Evolutionary conservation across 2,329 filamentous ascomycete genomes (phyloP).

Genomic region (Pseudogymnoascus sp.): DNA sequence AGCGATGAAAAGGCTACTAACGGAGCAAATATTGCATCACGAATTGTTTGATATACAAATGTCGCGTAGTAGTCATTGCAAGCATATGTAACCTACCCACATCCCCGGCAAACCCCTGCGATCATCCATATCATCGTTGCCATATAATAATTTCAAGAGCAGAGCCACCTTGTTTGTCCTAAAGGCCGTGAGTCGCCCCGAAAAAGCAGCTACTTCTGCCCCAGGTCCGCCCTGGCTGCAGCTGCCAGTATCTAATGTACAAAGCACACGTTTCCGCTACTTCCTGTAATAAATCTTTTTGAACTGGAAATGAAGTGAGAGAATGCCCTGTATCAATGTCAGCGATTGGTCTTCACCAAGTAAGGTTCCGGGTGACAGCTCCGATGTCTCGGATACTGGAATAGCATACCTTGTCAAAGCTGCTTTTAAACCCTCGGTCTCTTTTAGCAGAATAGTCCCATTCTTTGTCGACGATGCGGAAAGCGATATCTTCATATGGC

Average conservation of each 20-base stretch:
- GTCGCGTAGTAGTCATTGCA: not conserved
- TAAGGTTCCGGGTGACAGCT: not conserved
- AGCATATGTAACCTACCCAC: not conserved
- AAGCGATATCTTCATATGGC: slow-evolving; percentile 94
- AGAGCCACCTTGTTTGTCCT: not conserved
- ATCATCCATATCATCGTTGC: not conserved
- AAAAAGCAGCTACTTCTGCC: not conserved
- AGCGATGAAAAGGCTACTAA: not conserved
- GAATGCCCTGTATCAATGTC: slow-evolving; percentile 60
- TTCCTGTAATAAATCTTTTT: slow-evolving; percentile 68
- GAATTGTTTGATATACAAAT: slow-evolving; percentile 4
- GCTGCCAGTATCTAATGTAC: not conserved
- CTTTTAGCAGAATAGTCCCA: slow-evolving; percentile 98
- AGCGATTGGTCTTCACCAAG: not conserved
- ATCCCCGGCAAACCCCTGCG: not conserved
- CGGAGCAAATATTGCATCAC: slow-evolving; percentile 2
- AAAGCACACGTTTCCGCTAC: slow-evolving; percentile 26
- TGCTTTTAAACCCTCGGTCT: slow-evolving; percentile 90
- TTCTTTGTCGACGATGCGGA: slow-evolving; percentile 94
- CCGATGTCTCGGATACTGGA: not conserved
- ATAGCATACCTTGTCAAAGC: slow-evolving; percentile 84
- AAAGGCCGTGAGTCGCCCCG: not conserved
- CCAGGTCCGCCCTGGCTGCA: not conserved
- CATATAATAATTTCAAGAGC: not conserved
- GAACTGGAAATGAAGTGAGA: slow-evolving; percentile 97